Conservation (phyloP, 2,329 filamentous ascomycete species). For the Xylariales sp. region DNA sequence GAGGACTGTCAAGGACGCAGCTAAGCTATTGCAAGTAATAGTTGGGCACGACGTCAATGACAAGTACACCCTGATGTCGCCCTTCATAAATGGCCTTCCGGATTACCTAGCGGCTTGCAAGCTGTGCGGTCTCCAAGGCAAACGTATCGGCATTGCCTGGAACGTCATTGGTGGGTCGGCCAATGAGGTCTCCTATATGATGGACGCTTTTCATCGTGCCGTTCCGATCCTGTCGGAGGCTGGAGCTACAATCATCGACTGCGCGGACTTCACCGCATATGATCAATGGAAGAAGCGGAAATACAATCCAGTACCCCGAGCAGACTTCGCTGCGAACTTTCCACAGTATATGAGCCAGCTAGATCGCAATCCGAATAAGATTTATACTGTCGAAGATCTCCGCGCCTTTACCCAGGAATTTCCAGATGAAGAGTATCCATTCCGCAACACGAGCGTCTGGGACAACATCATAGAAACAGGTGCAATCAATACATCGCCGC, state of each 20-base stretch:
- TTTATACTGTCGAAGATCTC: background rate
- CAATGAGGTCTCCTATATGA: background rate
- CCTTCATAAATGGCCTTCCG: background rate
- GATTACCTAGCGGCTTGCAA: background rate
- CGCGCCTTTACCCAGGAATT: background rate
- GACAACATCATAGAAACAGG: background rate
- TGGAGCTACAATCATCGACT: background rate
- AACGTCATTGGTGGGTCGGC: too few relatives aligned
- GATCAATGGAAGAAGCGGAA: background rate
- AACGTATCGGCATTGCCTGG: background rate
- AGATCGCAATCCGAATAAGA: background rate
- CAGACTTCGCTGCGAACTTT: background rate
- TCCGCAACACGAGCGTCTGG: background rate
- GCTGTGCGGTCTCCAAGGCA: background rate
- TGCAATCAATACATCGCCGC: too few relatives aligned
- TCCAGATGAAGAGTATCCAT: background rate
- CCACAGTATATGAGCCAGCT: background rate
- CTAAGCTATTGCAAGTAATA: background rate
- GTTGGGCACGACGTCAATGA: background rate
- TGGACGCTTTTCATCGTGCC: background rate
- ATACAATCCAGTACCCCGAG: background rate
- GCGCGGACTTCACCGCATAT: background rate
- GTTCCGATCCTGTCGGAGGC: background rate
- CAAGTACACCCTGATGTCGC: background rate
- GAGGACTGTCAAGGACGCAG: background rate